Percentiles rank a stretch among this genome's conserved stretches.
phyloP scores from a whole-genome alignment of 176 grass and related monocot species.

The Triticum aestivum region DNA sequence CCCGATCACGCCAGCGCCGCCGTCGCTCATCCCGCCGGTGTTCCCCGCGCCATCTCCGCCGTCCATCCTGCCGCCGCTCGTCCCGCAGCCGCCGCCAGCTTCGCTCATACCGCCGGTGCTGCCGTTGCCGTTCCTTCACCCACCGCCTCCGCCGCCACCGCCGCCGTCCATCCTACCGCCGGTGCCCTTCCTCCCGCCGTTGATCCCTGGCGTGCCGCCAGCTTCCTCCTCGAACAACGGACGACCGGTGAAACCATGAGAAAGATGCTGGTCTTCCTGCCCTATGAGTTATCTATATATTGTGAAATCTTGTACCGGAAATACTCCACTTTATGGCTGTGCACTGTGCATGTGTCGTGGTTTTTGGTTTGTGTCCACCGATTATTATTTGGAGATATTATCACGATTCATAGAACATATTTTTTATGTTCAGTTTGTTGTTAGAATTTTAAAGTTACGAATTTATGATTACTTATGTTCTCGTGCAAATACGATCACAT shows the following conservation, averaged over 20 bases:
- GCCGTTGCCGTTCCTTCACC: slow-evolving; percentile 24
- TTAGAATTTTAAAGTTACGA: too few relatives aligned
- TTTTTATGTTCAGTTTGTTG: too few relatives aligned
- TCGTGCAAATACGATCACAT: too few relatives aligned
- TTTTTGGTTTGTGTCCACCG: not conserved
- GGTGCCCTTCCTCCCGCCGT: slow-evolving; percentile 23
- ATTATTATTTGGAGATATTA: too few relatives aligned
- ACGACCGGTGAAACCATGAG: not conserved
- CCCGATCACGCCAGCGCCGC: slow-evolving; percentile 44
- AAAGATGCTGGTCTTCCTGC: not conserved
- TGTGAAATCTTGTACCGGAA: not conserved
- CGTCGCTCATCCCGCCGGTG: slow-evolving; percentile 38
- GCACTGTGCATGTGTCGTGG: not conserved
- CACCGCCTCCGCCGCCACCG: slow-evolving; percentile 31
- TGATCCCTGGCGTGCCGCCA: slow-evolving; percentile 33
- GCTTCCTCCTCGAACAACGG: slow-evolving; percentile 18
- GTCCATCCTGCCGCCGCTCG: slow-evolving; percentile 41
- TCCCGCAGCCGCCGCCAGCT: slow-evolving; percentile 39
- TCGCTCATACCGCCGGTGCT: slow-evolving; percentile 30
- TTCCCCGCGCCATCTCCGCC: slow-evolving; percentile 40
- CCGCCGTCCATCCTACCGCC: slow-evolving; percentile 33
- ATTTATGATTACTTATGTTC: too few relatives aligned
- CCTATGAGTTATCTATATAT: not conserved
- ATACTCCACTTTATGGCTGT: not conserved
- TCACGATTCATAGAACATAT: too few relatives aligned